These are phyloP conservation scores for Cadophora sp. DNA, from an alignment of 2,329 filamentous ascomycete genomes.

Conservation along the genomic window DNA sequence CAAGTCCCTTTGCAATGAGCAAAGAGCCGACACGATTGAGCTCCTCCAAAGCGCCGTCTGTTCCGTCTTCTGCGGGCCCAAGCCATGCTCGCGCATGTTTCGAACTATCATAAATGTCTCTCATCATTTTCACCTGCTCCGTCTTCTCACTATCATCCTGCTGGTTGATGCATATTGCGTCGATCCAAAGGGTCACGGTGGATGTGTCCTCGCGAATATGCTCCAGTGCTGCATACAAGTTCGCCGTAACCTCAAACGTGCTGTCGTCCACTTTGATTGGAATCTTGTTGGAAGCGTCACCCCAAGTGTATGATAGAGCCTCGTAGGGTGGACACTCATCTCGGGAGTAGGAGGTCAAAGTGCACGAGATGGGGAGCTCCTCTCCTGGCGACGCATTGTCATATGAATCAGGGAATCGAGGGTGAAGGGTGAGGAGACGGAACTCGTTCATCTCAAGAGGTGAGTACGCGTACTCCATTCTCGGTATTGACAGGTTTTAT, in stretches of 20 bases:
- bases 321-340: slow-evolving; percentile 21
- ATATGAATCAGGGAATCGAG: background rate
- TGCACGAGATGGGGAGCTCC: background rate
- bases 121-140: slow-evolving; percentile 27
- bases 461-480: background rate
- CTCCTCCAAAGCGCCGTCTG: slow-evolving; percentile 6
- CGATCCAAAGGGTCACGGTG: slow-evolving; percentile 26
- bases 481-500: too few relatives aligned
- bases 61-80: slow-evolving; percentile 19
- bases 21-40: background rate
- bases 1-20: background rate
- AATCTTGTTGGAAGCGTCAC: slow-evolving; percentile 25
- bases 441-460: background rate
- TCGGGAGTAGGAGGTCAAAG: background rate
- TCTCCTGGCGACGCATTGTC: background rate
- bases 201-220: slow-evolving; percentile 17
- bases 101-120: slow-evolving; percentile 22
- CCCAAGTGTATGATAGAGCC: slow-evolving; percentile 43
- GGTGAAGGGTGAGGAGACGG: slow-evolving; percentile 2
- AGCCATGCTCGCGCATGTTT: slow-evolving; percentile 26
- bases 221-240: slow-evolving; percentile 23
- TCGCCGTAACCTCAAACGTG: slow-evolving; percentile 18
- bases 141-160: slow-evolving; percentile 23
- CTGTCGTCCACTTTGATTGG: slow-evolving; percentile 33
- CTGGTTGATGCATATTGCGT: slow-evolving; percentile 34